Evolutionary conservation across 371 early-diverging fungal species (phyloP).

Genomic region (Mucor irregularis): DNA sequence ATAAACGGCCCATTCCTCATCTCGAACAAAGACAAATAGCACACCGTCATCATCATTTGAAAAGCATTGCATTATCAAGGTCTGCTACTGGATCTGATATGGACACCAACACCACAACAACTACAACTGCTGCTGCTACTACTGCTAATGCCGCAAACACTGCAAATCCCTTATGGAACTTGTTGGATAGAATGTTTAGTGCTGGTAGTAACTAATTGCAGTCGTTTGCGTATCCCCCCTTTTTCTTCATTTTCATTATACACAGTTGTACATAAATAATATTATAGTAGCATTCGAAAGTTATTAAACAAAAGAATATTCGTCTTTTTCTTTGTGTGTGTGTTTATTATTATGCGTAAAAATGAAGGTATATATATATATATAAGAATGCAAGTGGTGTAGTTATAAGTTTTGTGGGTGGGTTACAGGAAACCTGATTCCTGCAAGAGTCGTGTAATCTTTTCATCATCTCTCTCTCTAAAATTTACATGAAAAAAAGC

Average conservation of each 20-base stretch:
- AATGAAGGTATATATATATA: background rate
- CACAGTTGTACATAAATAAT: too few species aligned
- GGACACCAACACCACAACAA: background rate
- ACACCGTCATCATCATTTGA: conserved; percentile 23
- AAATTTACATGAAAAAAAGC: background rate
- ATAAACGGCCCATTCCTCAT: conserved; percentile 8
- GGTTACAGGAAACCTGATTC: conserved; percentile 87
- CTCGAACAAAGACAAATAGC: conserved; percentile 23
- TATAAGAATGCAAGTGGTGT: background rate
- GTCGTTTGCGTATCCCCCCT: too few species aligned
- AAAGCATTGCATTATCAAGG: conserved; percentile 18
- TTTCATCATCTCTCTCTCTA: conserved; percentile 88
- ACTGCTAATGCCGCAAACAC: too few species aligned
- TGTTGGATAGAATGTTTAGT: too few species aligned
- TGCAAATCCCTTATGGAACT: too few species aligned
- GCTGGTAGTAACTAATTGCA: too few species aligned
- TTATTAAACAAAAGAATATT: too few species aligned
- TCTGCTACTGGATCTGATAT: too few species aligned
- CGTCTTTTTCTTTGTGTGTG: background rate
- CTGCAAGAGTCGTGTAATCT: conserved; percentile 80
- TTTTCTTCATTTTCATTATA: too few species aligned
- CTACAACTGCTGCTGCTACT: background rate
- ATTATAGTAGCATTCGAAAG: too few species aligned
- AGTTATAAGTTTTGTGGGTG: background rate
- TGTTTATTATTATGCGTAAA: background rate